Evolutionary conservation across 2,329 filamentous ascomycete genomes (phyloP).

Genomic region (Remersonia thermophila): DNA sequence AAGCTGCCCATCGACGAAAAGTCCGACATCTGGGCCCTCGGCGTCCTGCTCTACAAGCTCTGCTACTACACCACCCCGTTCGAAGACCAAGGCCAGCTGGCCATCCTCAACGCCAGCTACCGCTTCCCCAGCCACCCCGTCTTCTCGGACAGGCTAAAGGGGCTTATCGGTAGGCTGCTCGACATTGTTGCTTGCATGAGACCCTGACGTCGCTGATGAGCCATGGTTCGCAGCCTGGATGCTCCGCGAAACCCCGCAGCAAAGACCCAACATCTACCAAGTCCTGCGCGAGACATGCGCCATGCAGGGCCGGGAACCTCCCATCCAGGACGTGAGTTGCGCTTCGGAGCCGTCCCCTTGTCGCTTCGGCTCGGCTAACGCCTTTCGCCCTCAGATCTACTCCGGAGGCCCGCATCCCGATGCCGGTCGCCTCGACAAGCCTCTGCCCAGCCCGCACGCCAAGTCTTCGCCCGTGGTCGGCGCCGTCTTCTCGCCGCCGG

Average conservation of each 20-base stretch:
- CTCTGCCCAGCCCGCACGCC: constrained; percentile 39
- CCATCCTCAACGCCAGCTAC: constrained; percentile 90
- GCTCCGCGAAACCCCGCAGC: constrained; percentile 69
- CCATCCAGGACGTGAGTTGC: constrained; percentile 80
- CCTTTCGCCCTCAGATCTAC: constrained; percentile 50
- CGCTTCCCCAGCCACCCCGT: constrained; percentile 78
- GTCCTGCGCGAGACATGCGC: constrained; percentile 74
- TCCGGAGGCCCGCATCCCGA: constrained; percentile 52
- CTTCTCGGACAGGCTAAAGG: constrained; percentile 83
- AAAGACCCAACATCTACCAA: constrained; percentile 86
- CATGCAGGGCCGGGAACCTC: constrained; percentile 78
- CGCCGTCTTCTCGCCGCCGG: constrained; percentile 62
- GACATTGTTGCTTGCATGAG: not conserved
- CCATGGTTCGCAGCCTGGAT: constrained; percentile 53
- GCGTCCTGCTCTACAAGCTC: constrained; percentile 90
- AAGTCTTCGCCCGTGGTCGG: constrained; percentile 55
- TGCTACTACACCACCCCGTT: constrained; percentile 99
- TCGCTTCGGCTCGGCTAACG: no score
- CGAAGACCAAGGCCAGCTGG: constrained; percentile 93
- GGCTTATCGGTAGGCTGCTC: constrained; percentile 61
- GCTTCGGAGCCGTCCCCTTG: constrained; percentile 5
- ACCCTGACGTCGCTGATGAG: constrained; percentile 11
- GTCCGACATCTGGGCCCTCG: constrained; percentile 95
- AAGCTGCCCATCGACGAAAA: constrained; percentile 97
- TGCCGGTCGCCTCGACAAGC: constrained; percentile 38